Percentiles rank a stretch among this genome's conserved stretches.
Conservation (phyloP, 192 early-diverging fungal species). For the Coemansia sp. region DNA sequence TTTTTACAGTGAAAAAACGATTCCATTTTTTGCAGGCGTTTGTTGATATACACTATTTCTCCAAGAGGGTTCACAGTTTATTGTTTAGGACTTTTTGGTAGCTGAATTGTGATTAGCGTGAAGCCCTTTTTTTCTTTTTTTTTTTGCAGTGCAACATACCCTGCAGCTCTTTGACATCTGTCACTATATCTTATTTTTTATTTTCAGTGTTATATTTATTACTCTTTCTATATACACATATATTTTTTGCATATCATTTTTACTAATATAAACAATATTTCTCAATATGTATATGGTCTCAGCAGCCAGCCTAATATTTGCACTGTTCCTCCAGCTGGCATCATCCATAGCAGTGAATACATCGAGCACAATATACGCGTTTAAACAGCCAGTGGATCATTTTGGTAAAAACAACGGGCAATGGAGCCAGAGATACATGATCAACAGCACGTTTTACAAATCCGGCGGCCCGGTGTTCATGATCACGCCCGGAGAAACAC, state of each 20-base stretch:
- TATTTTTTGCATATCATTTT: background rate
- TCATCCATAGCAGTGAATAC: background rate
- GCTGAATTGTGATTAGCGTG: too few relatives aligned
- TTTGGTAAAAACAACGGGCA: conserved; percentile 20
- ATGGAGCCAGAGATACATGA: conserved; percentile 32
- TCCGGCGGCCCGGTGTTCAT: conserved; percentile 39
- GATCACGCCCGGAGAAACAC: conserved; percentile 31
- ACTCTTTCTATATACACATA: background rate
- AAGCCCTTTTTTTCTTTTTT: too few relatives aligned
- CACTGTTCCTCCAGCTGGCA: background rate
- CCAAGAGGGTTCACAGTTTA: too few relatives aligned
- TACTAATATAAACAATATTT: background rate
- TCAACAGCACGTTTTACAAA: conserved; percentile 43
- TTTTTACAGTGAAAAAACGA: too few relatives aligned
- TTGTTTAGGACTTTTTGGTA: too few relatives aligned
- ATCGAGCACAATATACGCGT: conserved; percentile 17
- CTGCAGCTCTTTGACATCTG: too few relatives aligned
- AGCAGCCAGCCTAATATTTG: background rate
- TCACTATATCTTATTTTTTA: too few relatives aligned
- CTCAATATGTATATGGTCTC: background rate
- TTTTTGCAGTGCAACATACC: too few relatives aligned
- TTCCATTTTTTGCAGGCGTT: background rate
- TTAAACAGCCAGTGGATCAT: conserved; percentile 39
- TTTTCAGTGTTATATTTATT: too few relatives aligned
- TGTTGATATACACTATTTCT: too few relatives aligned